Percentiles rank a stretch among this genome's conserved stretches.
phyloP scores from a whole-genome alignment of 768 basidiomycete species.

The Melanogaster broomeanus region DNA sequence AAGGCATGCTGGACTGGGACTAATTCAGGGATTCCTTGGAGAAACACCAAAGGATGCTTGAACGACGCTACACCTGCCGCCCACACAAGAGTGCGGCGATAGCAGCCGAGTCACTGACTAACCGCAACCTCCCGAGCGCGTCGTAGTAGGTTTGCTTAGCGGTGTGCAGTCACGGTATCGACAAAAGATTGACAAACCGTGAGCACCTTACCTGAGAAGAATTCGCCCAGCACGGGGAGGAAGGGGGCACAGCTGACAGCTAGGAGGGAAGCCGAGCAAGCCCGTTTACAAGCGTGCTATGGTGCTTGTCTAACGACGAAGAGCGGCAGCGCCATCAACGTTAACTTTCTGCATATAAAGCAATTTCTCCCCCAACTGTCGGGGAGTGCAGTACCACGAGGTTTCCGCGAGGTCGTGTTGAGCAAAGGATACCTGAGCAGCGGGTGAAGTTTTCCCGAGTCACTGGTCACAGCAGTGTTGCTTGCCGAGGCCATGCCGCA shows the following conservation, averaged over 20 bases:
- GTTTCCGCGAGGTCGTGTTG: constrained; percentile 21
- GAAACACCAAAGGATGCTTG: too few relatives aligned
- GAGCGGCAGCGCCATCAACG: not conserved
- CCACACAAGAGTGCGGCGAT: too few relatives aligned
- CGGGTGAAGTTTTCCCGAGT: constrained; percentile 10
- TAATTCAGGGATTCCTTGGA: too few relatives aligned
- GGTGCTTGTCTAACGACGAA: constrained; percentile 1
- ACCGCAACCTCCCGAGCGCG: not conserved
- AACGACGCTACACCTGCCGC: too few relatives aligned
- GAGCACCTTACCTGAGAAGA: not conserved
- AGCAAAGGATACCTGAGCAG: constrained; percentile 11
- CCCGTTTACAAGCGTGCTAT: constrained; percentile 6
- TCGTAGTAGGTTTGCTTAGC: not conserved
- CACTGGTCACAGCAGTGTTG: constrained; percentile 9
- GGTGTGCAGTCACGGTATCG: not conserved
- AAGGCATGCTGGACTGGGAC: not conserved
- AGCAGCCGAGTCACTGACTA: not conserved
- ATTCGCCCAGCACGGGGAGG: not conserved
- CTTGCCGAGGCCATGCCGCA: constrained; percentile 22
- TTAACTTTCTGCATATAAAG: constrained; percentile 8
- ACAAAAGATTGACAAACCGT: not conserved
- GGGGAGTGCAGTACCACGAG: constrained; percentile 19
- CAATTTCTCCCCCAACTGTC: constrained; percentile 13
- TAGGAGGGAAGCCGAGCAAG: constrained; percentile 1
- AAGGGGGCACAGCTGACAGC: not conserved